Evolutionary conservation across 2,329 filamentous ascomycete species (phyloP), one percentile per base, ranked within the genome.

Genomic region (Thielaviopsis populi): DNA sequence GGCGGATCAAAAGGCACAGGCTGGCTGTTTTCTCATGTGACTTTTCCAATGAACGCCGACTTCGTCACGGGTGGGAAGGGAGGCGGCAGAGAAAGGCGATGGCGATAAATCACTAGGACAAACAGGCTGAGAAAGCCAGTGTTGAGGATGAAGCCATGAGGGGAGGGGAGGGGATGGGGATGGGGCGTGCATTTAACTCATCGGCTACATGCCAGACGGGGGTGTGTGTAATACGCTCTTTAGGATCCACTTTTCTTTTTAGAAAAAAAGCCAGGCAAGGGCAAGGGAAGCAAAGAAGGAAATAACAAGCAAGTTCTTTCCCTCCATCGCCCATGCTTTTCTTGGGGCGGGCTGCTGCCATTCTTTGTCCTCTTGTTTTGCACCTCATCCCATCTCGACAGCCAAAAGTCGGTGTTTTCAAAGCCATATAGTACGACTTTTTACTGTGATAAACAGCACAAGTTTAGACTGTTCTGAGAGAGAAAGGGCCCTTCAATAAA

Each of bases 301-400:
- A 62, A 53, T 37, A 62, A 62, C 11, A 42, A 43, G 22, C 24
- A 54, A 43, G 58, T 42, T 46, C 24, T 33, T 56, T 60, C 41
- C 27, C 24, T 17, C 19, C 40, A 7, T 43, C 22, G 15, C 40
- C 58, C 33, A 60, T 27, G 53, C 53, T 56, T 56, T 56, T 56
- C 50, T 56, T 56, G 59, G 59, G 24, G 40, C 41, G n/a, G n/a
- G n/a, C n/a, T 33, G 59, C 27, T 61, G 22, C 41, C 17, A 43
- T 46, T 30, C 41, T 46, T 42, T 61, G 24, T 17, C 27, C n/a
- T 48, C 43, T 50, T 50, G 46, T 46, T 43, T 48, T 46, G 41
- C 59, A 61, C 59, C 59, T 61, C 59, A 61, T 30, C 59, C 40
- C 59, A 61, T 61, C 59, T 10, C 41, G 41, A 43, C 59, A 46